These are phyloP conservation scores for Azolla pinnata DNA, from an alignment of 75 land plant genomes.

Conservation along the genomic window DNA sequence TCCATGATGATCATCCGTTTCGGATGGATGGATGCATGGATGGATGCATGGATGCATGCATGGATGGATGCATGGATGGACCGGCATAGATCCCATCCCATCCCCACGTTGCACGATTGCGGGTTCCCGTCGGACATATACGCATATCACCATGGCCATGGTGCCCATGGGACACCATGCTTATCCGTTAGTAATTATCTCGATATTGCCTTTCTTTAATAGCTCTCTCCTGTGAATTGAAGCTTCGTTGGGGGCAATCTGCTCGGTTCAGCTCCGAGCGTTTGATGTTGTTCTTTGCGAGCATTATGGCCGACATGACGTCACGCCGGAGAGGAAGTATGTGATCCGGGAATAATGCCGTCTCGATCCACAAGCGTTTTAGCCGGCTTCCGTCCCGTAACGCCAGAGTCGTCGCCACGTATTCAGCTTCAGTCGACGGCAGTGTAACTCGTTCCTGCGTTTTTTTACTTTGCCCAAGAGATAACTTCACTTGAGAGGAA, in stretches of 20 bases:
- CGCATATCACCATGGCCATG: too few relatives aligned
- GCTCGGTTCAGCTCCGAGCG: conserved; percentile 18
- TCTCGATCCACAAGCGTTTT: conserved; percentile 3
- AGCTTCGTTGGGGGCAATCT: conserved; percentile 5
- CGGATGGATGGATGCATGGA: too few relatives aligned
- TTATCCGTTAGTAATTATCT: too few relatives aligned
- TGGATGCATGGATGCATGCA: too few relatives aligned
- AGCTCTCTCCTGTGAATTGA: conserved; percentile 15
- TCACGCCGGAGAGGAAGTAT: conserved; percentile 9
- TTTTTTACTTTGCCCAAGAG: conserved; percentile 23
- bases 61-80: too few relatives aligned
- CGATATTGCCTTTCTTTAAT: too few relatives aligned
- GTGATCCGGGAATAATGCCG: background rate
- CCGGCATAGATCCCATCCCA: too few relatives aligned
- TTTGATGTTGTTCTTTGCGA: conserved; percentile 17
- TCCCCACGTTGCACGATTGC: too few relatives aligned
- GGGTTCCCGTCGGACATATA: too few relatives aligned
- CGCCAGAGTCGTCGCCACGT: conserved; percentile 10
- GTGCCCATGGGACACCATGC: too few relatives aligned
- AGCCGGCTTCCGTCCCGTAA: conserved; percentile 12
- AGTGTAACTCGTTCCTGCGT: conserved; percentile 8
- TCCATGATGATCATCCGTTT: too few relatives aligned
- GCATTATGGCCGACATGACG: conserved; percentile 15
- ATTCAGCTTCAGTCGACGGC: conserved; percentile 26
- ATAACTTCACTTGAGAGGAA: too few relatives aligned